These are phyloP conservation scores for Zygotorulaspora florentina DNA, from an alignment of 805 yeast genomes.

Conservation along the genomic window DNA sequence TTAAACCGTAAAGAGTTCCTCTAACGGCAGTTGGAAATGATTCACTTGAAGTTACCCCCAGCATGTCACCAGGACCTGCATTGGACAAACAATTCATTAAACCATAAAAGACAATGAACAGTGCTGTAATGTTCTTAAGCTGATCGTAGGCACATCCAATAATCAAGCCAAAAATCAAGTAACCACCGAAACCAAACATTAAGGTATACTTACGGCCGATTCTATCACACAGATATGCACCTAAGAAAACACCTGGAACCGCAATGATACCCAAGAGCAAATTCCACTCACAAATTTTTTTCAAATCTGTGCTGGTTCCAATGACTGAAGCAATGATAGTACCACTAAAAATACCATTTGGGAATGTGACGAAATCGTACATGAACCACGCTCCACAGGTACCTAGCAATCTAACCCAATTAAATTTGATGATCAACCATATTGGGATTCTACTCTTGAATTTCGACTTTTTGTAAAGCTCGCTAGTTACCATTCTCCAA, in stretches of 20 bases:
- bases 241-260: constrained; percentile 68
- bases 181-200: constrained; percentile 67
- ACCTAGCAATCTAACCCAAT: constrained; percentile 66
- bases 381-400: constrained; percentile 75
- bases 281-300: constrained; percentile 68
- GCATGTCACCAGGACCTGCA: constrained; percentile 73
- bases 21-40: constrained; percentile 72
- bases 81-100: constrained; percentile 67
- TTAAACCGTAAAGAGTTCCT: constrained; percentile 69
- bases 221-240: constrained; percentile 59
- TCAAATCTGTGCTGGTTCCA: constrained; percentile 40
- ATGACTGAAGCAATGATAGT: constrained; percentile 57
- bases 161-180: constrained; percentile 65
- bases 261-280: constrained; percentile 59
- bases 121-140: constrained; percentile 51
- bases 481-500: constrained; percentile 62
- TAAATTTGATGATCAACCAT: constrained; percentile 54
- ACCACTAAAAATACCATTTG: constrained; percentile 66
- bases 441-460: constrained; percentile 57
- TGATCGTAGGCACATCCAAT: constrained; percentile 62
- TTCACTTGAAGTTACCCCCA: constrained; percentile 66
- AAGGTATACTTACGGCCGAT: constrained; percentile 71
- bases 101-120: constrained; percentile 70
- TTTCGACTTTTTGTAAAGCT: constrained; percentile 59
- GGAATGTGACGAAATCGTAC: constrained; percentile 77